Evolutionary conservation across 176 grass and related monocot genomes (phyloP).

Genomic region (Musa schizocarpa): DNA sequence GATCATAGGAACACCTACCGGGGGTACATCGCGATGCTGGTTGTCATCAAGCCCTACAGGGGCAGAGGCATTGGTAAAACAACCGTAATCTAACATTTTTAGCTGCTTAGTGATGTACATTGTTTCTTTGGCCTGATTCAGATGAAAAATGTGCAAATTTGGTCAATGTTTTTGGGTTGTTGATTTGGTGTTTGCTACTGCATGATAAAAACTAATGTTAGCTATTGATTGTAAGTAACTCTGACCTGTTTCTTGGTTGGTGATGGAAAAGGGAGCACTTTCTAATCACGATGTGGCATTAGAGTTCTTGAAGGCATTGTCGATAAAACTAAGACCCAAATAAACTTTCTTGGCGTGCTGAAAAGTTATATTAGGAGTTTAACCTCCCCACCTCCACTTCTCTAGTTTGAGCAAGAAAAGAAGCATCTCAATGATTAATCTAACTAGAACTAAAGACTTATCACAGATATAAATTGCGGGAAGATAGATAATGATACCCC

Average conservation of each 20-base stretch:
- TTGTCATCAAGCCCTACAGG: conserved; percentile 82
- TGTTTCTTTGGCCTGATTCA: background rate
- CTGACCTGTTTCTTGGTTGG: background rate
- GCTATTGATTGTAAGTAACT: background rate
- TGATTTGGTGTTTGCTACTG: background rate
- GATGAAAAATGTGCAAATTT: background rate
- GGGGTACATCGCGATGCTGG: conserved; percentile 95
- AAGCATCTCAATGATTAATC: too few species aligned
- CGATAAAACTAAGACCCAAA: background rate
- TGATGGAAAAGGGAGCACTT: background rate
- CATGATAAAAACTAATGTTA: background rate
- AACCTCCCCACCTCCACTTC: too few species aligned
- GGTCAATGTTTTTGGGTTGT: background rate
- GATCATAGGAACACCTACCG: conserved; percentile 63
- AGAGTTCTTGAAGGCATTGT: background rate
- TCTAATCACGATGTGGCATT: background rate
- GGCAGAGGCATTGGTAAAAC: conserved; percentile 69
- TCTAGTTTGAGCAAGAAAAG: too few species aligned
- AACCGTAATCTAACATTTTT: background rate
- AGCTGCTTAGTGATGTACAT: background rate
- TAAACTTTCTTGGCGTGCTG: background rate
- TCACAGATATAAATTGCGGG: too few species aligned
- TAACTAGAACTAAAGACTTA: too few species aligned
- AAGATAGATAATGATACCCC: too few species aligned
- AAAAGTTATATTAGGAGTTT: too few species aligned